Conservation (phyloP, 768 basidiomycete species). For the Dentipellis sp. region DNA sequence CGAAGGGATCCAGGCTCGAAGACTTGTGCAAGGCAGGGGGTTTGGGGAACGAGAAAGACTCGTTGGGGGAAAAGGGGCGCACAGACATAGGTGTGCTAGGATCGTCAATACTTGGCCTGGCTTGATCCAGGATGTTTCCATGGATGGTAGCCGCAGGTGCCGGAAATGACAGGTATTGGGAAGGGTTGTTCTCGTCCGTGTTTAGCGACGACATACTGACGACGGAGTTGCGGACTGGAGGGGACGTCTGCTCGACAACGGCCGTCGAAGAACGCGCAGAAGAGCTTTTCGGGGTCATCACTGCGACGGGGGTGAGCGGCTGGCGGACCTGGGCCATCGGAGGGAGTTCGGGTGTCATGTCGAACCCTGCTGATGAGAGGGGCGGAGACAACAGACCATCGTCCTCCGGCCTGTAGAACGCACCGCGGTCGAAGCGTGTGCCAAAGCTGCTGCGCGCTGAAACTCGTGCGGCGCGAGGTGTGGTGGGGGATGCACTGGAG, state of each 20-base stretch:
- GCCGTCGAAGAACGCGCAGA: background rate
- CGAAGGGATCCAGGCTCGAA: background rate
- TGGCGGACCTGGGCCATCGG: slow-evolving; percentile 4
- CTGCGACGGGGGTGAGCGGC: background rate
- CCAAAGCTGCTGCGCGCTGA: slow-evolving; percentile 52
- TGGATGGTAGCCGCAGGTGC: background rate
- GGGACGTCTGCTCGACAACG: background rate
- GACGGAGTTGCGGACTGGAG: background rate
- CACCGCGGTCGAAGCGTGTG: slow-evolving; percentile 33
- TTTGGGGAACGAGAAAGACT: slow-evolving; percentile 61
- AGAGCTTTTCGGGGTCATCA: background rate
- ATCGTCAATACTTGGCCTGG: slow-evolving; percentile 17
- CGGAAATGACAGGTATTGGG: background rate
- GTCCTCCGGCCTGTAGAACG: background rate
- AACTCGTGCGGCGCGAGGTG: slow-evolving; percentile 17
- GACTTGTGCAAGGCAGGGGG: slow-evolving; percentile 30
- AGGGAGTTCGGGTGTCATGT: background rate
- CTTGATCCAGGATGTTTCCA: slow-evolving; percentile 1
- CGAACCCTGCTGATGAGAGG: background rate
- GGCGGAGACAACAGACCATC: background rate
- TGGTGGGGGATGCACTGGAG: slow-evolving; percentile 10
- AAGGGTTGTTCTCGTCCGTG: background rate
- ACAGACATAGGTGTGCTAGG: slow-evolving; percentile 47
- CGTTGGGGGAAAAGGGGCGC: slow-evolving; percentile 57
- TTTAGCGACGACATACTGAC: too few species aligned